A percentile compares a stretch with the other conserved stretches of the same genome.
phyloP scores from a whole-genome alignment of 345 rosid species.

The Boechera divaricarpa region DNA sequence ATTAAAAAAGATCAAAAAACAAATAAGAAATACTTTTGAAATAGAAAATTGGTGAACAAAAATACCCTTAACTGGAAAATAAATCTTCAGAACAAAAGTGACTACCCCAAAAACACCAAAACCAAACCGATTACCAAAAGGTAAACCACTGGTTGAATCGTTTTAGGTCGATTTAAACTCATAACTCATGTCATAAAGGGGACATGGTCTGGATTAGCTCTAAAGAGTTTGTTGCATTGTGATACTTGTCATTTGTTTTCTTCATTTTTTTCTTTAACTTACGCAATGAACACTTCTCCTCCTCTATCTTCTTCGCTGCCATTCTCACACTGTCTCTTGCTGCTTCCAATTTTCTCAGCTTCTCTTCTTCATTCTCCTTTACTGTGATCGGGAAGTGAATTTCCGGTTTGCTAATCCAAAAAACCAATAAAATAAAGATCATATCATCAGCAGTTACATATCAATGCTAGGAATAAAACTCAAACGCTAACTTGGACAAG shows the following conservation, averaged over 20 bases:
- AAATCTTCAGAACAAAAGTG: neutral
- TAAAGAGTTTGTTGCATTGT: neutral
- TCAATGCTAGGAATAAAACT: neutral
- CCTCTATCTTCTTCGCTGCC: neutral
- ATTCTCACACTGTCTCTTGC: conserved; percentile 9
- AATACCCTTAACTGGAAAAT: neutral
- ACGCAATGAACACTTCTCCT: neutral
- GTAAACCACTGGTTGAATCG: neutral
- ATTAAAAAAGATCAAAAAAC: neutral
- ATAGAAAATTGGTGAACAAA: neutral
- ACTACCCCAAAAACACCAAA: neutral
- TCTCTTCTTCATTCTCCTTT: conserved; percentile 21
- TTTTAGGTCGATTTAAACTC: neutral
- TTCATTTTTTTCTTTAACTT: conserved; percentile 25
- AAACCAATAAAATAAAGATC: neutral
- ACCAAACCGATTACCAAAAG: neutral
- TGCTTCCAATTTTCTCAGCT: conserved; percentile 16
- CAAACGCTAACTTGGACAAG: conserved; percentile 2
- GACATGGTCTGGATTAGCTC: neutral
- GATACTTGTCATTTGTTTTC: conserved; percentile 5
- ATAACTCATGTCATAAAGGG: neutral
- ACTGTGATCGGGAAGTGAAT: conserved; percentile 26
- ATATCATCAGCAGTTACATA: neutral
- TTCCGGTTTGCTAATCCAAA: conserved; percentile 18
- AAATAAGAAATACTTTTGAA: neutral